Evolutionary conservation across 2,329 filamentous ascomycete species (phyloP), one percentile per base, ranked within the genome.

Genomic region (Colletotrichum destructivum): DNA sequence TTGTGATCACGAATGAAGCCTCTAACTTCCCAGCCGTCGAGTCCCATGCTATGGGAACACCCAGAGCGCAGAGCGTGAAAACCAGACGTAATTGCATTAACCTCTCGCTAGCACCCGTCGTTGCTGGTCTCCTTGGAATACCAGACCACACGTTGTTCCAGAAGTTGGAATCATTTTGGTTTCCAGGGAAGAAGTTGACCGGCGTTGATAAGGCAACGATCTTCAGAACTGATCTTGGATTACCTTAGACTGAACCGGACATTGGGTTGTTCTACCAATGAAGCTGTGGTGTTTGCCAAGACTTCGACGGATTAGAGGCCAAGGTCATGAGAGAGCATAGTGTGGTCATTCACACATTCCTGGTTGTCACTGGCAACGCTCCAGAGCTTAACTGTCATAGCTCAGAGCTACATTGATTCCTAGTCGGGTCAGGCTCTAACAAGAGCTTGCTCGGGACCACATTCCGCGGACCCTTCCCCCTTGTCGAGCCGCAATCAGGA

Each of bases 331-430:
- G 12, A 49, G 26, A 35, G 26, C 26, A 38, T 23, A 51, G 16
- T 40, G 31, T 13, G n/a, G 23, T n/a, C 18, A 40, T 8, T 49
- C 26, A 26, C 16, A 15, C 44, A 51, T 51, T 62, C 12, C 46
- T 62, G 8, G 47, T 51, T 54, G 61, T 44, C 38, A 16, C 54
- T 44, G 56, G 54, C 55, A 70, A 66, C 67, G 49, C 55, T 61
- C 26, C 21, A 6, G 13, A 38, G 35, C 47, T 16, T 40, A 44
- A 51, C 9, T 54, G 15, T 40, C 40, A 49, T 47, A 55, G 16
- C 55, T 31, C 31, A 49, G 40, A 55, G 12, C 55, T 31, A 16
- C 47, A 46, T 42, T 21, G n/a, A n/a, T 21, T 54, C n/a, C 7
- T 51, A 26, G 12, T 31, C 40, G 49, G 56, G 35, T 21, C 63